Percentiles rank a stretch among this genome's conserved stretches.
Evolutionary conservation across 1,284 basidiomycete genomes (phyloP).

Genomic region (Jaminaea rosea): DNA sequence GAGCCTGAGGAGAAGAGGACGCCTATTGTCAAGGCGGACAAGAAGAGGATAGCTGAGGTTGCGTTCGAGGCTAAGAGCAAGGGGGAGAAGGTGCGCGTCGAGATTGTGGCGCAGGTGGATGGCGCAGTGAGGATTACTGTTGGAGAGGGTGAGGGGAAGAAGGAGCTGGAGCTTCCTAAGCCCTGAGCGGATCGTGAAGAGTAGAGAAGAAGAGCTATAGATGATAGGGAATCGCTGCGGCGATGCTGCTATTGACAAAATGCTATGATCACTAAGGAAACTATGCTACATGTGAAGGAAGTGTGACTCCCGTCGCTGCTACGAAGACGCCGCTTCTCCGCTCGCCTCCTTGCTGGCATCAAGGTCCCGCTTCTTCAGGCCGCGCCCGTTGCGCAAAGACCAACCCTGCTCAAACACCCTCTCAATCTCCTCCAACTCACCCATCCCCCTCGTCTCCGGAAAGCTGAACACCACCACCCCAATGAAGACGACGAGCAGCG

Average conservation of each 20-base stretch:
- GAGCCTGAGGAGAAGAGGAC: slow-evolving; percentile 38
- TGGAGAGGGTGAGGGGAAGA: neutral
- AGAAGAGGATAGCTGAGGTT: slow-evolving; percentile 18
- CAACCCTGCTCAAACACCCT: neutral
- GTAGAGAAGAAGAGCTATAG: no score
- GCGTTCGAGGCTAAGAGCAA: neutral
- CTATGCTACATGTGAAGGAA: no score
- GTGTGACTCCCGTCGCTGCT: no score
- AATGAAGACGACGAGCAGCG: neutral
- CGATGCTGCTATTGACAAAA: no score
- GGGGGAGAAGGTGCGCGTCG: slow-evolving; percentile 4
- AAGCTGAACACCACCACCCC: neutral
- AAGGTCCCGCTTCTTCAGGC: no score
- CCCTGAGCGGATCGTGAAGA: neutral
- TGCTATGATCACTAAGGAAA: no score
- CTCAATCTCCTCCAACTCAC: neutral
- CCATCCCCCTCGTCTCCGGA: neutral
- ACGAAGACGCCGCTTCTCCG: no score
- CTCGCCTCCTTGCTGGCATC: no score
- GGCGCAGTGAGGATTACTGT: slow-evolving; percentile 7
- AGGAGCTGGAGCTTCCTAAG: neutral
- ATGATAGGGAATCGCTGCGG: no score
- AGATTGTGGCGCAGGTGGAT: slow-evolving; percentile 4
- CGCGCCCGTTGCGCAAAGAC: no score
- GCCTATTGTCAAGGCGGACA: slow-evolving; percentile 22